These are phyloP conservation scores for Cubamyces sp. DNA, from an alignment of 768 basidiomycete genomes.

Conservation along the genomic window DNA sequence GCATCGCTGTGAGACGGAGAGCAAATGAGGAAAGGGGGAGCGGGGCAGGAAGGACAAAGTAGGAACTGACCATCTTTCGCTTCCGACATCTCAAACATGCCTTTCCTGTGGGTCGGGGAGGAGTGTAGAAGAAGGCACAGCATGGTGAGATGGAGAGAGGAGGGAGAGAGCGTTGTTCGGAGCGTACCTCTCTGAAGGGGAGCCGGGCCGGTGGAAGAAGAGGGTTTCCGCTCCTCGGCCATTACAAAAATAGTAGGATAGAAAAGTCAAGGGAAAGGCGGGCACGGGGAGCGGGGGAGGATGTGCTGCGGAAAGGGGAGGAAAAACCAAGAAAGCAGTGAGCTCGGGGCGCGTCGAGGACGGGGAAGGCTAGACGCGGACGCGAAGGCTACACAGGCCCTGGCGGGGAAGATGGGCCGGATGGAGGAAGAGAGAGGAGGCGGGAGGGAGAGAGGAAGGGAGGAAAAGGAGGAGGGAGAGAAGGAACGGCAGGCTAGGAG, in stretches of 20 bases:
- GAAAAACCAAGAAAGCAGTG: constrained; percentile 16
- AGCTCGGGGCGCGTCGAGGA: constrained; percentile 17
- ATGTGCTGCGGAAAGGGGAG: constrained; percentile 16
- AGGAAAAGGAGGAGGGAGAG: constrained; percentile 3
- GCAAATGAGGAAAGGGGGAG: not conserved
- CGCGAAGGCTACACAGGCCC: constrained; percentile 4
- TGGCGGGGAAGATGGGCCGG: not conserved
- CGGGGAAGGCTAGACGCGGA: constrained; percentile 8
- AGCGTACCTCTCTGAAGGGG: constrained; percentile 35
- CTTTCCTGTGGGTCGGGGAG: constrained; percentile 43
- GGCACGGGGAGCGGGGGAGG: constrained; percentile 31
- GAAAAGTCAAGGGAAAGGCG: constrained; percentile 28
- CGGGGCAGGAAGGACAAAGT: not conserved
- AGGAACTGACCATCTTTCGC: constrained; percentile 50
- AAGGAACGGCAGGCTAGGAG: constrained; percentile 26
- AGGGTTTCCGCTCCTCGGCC: constrained; percentile 35
- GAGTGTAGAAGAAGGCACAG: constrained; percentile 2
- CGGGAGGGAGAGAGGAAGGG: not conserved
- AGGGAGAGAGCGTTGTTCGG: not conserved
- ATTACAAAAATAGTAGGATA: constrained; percentile 37
- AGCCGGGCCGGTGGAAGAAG: constrained; percentile 30
- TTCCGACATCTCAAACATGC: constrained; percentile 59
- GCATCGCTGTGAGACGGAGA: constrained; percentile 56
- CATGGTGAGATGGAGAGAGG: not conserved
- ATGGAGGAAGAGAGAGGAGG: constrained; percentile 4